Conservation (phyloP, 2,329 filamentous ascomycete genomes). For the Mycosphaerelloides madeirae region DNA sequence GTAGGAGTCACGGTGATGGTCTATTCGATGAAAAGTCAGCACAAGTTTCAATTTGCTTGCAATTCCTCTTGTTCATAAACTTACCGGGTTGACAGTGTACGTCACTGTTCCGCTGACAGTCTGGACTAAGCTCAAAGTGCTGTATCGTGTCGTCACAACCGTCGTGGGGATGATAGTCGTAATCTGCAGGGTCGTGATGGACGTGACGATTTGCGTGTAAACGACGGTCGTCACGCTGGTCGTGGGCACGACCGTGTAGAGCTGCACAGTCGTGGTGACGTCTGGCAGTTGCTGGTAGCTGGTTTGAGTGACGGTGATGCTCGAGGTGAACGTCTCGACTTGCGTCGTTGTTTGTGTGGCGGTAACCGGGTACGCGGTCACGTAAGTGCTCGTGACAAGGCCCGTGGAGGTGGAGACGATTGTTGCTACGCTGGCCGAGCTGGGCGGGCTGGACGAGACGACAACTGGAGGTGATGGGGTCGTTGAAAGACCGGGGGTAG, state of each 20-base stretch:
- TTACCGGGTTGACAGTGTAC: background rate
- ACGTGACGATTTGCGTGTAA: constrained; percentile 1
- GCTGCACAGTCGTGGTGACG: background rate
- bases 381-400: background rate
- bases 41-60: no score
- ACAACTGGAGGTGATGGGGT: no score
- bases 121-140: background rate
- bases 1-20: constrained; percentile 1
- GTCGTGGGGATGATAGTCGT: constrained; percentile 4
- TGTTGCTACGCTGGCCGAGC: no score
- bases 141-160: constrained; percentile 1
- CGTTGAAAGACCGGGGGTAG: no score
- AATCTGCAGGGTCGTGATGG: background rate
- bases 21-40: background rate
- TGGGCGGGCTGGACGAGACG: no score
- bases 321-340: background rate
- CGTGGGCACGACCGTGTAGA: constrained; percentile 3
- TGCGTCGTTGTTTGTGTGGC: background rate
- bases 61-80: no score
- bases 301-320: constrained; percentile 3
- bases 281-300: background rate
- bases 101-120: constrained; percentile 1
- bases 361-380: constrained; percentile 2
- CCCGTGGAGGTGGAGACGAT: no score
- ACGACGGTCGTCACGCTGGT: constrained; percentile 2